Percentiles rank a stretch among this genome's conserved stretches.
Conservation (phyloP, 371 early-diverging fungal species). For the Funneliformis caledonium region DNA sequence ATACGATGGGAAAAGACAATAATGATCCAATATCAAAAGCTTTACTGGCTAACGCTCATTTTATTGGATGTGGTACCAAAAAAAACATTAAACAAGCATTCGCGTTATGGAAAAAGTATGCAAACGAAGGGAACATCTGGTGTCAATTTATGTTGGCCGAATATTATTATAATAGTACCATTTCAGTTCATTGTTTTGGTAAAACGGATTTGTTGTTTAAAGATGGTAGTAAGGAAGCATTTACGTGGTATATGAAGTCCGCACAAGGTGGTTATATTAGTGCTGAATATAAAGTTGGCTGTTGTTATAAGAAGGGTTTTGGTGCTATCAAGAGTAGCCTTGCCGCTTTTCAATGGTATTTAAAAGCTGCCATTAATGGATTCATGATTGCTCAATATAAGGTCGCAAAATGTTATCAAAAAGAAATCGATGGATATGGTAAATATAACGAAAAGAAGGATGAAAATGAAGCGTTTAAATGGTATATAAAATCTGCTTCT, state of each 20-base stretch:
- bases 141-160: background rate
- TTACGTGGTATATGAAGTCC: constrained; percentile 21
- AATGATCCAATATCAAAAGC: background rate
- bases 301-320: constrained; percentile 3
- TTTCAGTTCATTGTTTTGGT: background rate
- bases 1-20: constrained; percentile 21
- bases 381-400: background rate
- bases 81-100: background rate
- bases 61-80: constrained; percentile 10
- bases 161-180: background rate
- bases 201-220: background rate
- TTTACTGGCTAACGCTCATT: background rate
- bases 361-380: constrained; percentile 4
- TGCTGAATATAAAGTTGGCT: background rate
- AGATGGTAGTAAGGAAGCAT: background rate
- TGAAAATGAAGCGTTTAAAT: constrained; percentile 67
- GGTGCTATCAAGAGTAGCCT: background rate
- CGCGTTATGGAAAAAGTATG: background rate
- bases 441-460: constrained; percentile 44
- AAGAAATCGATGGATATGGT: background rate
- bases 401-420: background rate
- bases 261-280: constrained; percentile 11
- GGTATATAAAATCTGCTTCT: constrained; percentile 69
- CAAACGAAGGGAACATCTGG: background rate
- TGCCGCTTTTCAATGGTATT: constrained; percentile 2